These are phyloP conservation scores for Eimeria acervulina DNA, from an alignment of 169 alveolate species.

Conservation along the genomic window DNA sequence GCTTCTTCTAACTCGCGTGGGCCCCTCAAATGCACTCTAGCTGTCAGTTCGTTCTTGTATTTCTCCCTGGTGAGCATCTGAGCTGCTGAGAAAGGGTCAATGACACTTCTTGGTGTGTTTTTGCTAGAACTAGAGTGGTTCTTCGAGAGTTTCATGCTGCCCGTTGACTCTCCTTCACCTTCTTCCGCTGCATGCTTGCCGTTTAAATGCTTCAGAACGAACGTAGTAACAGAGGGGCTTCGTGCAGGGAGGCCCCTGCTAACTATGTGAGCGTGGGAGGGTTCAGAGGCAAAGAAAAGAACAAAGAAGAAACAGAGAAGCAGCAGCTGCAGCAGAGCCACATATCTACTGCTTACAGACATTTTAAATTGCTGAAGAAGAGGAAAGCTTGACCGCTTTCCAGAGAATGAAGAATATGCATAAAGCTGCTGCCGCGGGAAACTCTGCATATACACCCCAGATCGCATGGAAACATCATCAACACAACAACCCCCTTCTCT, in stretches of 20 bases:
- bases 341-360: not conserved
- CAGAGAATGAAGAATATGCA: not conserved
- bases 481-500: not conserved
- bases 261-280: not conserved
- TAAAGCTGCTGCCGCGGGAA: not conserved
- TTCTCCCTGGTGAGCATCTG: constrained; percentile 19
- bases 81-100: constrained; percentile 54
- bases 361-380: not conserved
- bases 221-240: not conserved
- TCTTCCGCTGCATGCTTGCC: not conserved
- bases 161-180: not conserved
- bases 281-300: not conserved
- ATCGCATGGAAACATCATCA: not conserved
- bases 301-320: not conserved
- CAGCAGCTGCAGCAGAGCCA: not conserved
- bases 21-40: constrained; percentile 7
- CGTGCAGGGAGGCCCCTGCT: not conserved
- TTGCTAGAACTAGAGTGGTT: not conserved
- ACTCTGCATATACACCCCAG: not conserved
- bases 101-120: not conserved
- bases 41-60: not conserved
- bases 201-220: not conserved
- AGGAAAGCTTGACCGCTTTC: not conserved
- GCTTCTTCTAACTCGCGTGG: not conserved
- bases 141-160: too few relatives aligned